Evolutionary conservation across 1,284 basidiomycete genomes (phyloP).

Genomic region (Puccinia triticina): DNA sequence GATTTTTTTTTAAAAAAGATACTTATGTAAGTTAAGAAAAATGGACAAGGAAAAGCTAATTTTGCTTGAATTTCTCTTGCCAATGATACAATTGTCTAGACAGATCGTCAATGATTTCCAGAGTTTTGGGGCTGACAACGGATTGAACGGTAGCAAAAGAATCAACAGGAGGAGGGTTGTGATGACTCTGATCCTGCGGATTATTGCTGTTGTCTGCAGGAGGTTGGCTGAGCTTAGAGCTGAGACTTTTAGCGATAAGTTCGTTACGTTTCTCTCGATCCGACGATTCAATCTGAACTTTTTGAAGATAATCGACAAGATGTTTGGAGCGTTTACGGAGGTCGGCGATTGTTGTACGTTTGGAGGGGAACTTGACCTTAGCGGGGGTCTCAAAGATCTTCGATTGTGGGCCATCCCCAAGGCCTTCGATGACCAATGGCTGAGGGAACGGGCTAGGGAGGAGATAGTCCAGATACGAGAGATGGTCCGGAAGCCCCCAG

Average conservation of each 20-base stretch:
- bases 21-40: background rate
- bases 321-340: constrained; percentile 94
- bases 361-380: constrained; percentile 89
- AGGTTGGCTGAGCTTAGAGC: constrained; percentile 64
- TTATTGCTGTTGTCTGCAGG: constrained; percentile 31
- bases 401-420: background rate
- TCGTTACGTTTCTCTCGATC: constrained; percentile 59
- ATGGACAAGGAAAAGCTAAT: background rate
- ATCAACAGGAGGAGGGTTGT: background rate
- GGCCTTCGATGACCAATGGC: constrained; percentile 71
- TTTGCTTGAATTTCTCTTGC: constrained; percentile 70
- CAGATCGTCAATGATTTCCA: constrained; percentile 82
- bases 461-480: constrained; percentile 81
- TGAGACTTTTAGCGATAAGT: constrained; percentile 73
- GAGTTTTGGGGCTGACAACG: constrained; percentile 62
- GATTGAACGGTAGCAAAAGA: background rate
- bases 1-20: too few relatives aligned
- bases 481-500: constrained; percentile 92
- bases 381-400: constrained; percentile 75
- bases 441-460: constrained; percentile 75
- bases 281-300: constrained; percentile 61
- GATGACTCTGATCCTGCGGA: background rate
- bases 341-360: constrained; percentile 89
- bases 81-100: constrained; percentile 83
- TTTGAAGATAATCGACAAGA: constrained; percentile 79